These are phyloP conservation scores for Fragaria vesca DNA, from an alignment of 306 rosid genomes.

Conservation along the genomic window DNA sequence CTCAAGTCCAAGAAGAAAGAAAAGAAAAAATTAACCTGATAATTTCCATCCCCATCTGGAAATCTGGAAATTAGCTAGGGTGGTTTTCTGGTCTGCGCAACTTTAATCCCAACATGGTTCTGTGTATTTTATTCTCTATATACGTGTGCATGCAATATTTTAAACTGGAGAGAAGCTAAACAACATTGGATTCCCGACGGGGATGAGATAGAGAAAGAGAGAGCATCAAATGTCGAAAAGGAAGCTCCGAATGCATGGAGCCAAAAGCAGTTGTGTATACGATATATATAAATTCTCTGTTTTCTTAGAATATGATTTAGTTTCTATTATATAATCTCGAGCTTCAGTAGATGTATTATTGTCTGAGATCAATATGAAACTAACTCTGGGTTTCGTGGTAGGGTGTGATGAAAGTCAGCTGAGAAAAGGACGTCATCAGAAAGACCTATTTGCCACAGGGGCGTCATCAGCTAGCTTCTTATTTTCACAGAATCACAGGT, in stretches of 20 bases:
- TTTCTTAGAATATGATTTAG: not conserved
- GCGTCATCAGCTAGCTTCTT: not conserved
- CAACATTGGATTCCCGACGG: conserved; percentile 52
- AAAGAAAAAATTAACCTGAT: not conserved
- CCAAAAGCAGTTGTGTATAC: conserved; percentile 49
- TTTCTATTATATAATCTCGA: not conserved
- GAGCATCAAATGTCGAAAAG: conserved; percentile 40
- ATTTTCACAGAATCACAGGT: not conserved
- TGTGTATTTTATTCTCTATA: conserved; percentile 15
- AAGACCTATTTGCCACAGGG: conserved; percentile 8
- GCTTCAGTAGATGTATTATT: not conserved
- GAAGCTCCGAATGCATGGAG: conserved; percentile 52
- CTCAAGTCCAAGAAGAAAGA: not conserved
- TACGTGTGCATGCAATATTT: conserved; percentile 32
- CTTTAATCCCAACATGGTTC: conserved; percentile 27
- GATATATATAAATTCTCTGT: conserved; percentile 8
- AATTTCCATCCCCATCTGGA: conserved; percentile 16
- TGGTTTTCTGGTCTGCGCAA: conserved; percentile 6
- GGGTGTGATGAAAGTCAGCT: conserved; percentile 38
- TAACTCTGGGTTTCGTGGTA: not conserved
- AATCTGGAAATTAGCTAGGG: conserved; percentile 7
- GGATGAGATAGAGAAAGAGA: conserved; percentile 32
- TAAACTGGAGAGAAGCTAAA: conserved; percentile 6
- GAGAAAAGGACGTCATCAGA: conserved; percentile 17
- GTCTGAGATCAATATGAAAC: not conserved